Evolutionary conservation across 2,329 filamentous ascomycete species (phyloP), one percentile per base, ranked within the genome.

Genomic region (Escovopsis sp.): DNA sequence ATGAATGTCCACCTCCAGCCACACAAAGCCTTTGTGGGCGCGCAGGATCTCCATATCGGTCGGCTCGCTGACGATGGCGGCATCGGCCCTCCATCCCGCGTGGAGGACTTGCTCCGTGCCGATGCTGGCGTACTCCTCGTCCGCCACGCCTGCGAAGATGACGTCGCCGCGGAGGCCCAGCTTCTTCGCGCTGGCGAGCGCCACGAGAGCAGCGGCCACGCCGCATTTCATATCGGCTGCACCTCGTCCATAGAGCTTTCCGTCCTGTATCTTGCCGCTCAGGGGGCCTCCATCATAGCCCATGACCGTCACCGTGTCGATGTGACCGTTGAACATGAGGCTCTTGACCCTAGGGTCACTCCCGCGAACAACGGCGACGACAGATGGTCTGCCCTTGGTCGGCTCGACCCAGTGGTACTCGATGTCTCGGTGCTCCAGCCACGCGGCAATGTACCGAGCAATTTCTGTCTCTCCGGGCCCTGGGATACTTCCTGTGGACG

Each of bases 31-130:
- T 43, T 72, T 72, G 48, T 75, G 71, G 0, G 64, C 62, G 19
- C 63, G 59, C 8, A 59, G 49, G 6, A 73, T 61, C 1, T 59
- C 56, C 4, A 65, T 52, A 38, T 58, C 53, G 0, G 68, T 73
- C 0, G 70, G 67, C 43, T 73, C 70, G 1, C 55, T 60, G 2
- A 75, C 61, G 2, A 75, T 54, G 6, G 71, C 72, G 0, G 56
- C 70, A 43, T 75, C 69, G 2, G 72, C 68, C 28, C 58, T 58
- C 71, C 70, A 75, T 1, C 71, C 72, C 2, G 69, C 68, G 10
- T 56, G 57, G 1, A 75, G 51, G 0, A 75, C 47, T 35, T 73
- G 60, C 44, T 67, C 63, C 0, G 71, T 75, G 2, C 72, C 72
- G 10, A 68, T 66, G 26, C 67, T 72, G 4, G 57, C 52, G 36